Evolutionary conservation across 164 flowering plant species (phyloP).

Genomic region (Magnolia changhungtana): DNA sequence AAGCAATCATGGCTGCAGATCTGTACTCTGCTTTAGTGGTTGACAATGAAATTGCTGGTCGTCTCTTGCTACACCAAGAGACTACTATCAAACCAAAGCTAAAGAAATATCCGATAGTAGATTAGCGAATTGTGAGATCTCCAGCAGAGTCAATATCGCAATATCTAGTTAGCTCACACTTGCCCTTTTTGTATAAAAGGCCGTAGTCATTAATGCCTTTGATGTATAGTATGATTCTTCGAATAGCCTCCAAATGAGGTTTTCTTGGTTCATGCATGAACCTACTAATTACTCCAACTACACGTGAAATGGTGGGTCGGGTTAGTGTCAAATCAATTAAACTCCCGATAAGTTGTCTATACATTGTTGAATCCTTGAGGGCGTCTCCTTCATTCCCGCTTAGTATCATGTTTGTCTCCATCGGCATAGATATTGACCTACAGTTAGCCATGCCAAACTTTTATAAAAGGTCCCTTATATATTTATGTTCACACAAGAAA

Average conservation of each 20-base stretch:
- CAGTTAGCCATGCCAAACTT: not conserved
- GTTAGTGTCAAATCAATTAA: constrained; percentile 7
- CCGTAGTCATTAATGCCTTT: not conserved
- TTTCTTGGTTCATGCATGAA: constrained; percentile 8
- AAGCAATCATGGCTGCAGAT: constrained; percentile 12
- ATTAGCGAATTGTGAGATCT: not conserved
- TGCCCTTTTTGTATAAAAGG: not conserved
- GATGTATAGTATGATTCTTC: not conserved
- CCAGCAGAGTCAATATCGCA: not conserved
- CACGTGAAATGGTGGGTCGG: no score
- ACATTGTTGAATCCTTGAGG: not conserved
- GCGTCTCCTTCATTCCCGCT: not conserved
- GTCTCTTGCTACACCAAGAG: constrained; percentile 22
- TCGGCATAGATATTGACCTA: not conserved
- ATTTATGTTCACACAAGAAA: constrained; percentile 1
- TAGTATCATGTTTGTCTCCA: not conserved
- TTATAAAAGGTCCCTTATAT: not conserved
- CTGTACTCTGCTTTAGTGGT: constrained; percentile 15
- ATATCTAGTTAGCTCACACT: not conserved
- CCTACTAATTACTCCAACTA: constrained; percentile 5
- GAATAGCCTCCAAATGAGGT: constrained; percentile 10
- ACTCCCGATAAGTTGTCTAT: not conserved
- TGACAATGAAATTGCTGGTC: constrained; percentile 16
- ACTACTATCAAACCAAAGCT: not conserved
- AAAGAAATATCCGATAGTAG: not conserved